Evolutionary conservation across 495 filamentous ascomycete species (phyloP), one percentile per base, ranked within the genome.

Genomic region (Tuber melanosporum): DNA sequence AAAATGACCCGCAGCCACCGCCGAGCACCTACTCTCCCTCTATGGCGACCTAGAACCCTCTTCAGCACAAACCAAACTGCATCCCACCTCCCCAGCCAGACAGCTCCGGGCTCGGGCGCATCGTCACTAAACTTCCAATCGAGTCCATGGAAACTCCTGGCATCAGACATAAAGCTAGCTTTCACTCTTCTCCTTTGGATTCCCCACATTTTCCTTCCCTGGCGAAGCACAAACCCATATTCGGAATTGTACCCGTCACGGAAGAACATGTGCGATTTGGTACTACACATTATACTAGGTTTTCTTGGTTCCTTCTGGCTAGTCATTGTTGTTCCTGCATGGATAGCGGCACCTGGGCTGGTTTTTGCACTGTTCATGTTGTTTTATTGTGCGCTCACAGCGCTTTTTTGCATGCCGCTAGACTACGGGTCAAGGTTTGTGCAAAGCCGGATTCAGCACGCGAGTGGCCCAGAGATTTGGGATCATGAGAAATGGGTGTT

Each of bases 401-500:
- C 57, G 71, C 14, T 74, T 57, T 47, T 82, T 71, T 74, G 75
- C 47, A 70, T 72, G 17, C 71, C 75, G 20, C 32, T 82, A 19
- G 82, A 77, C 47, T 74, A 72, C 8, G 81, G 77, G 8, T 73
- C 76, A 26, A 76, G 80, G 71, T 49, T 82, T 3, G 70, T 82
- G 22, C 71, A 82, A 52, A 82, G 81, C 66, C 73, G 45, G 32
- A 42, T 75, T 57, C 47, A 70, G 43, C 57, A 66, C 8, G 41
- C 79, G 43, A 72, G 70, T 7, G 72, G 52, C 10, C 74, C 62
- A 10, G 77, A 73, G 10, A 8, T 47, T 22, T 73, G 73, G 70
- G 47, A 85, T 39, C 84, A 89, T 77, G 92, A 94, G 83, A 87
- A 89, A 66, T 94, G 92, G 92, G 87, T 93, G 41, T 93, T 91